Evolutionary conservation across 176 grass and related monocot species (phyloP).

Genomic region (Leersia perrieri): DNA sequence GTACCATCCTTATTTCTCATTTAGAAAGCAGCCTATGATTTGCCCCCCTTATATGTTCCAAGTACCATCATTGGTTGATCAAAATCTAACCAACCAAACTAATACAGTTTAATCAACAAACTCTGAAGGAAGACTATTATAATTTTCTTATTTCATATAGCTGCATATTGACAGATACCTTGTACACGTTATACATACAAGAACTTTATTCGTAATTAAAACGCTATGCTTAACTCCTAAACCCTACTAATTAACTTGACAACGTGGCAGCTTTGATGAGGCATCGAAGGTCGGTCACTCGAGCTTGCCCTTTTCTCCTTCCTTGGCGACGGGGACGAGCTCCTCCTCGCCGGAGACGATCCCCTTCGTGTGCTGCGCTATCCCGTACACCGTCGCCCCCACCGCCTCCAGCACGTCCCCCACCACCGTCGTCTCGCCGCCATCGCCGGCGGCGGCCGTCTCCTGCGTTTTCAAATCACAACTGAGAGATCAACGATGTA

Average conservation of each 20-base stretch:
- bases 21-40: too few relatives aligned
- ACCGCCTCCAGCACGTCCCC: slow-evolving; percentile 58
- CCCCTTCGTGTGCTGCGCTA: slow-evolving; percentile 50
- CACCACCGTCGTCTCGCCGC: slow-evolving; percentile 18
- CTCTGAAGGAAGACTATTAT: too few relatives aligned
- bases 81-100: neutral
- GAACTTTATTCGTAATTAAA: neutral
- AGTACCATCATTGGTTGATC: too few relatives aligned
- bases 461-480: slow-evolving; percentile 23
- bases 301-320: slow-evolving; percentile 30
- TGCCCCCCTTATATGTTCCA: too few relatives aligned
- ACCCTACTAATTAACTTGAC: neutral
- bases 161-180: neutral
- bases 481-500: slow-evolving; percentile 27
- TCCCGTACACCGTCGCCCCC: slow-evolving; percentile 56
- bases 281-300: neutral
- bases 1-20: too few relatives aligned
- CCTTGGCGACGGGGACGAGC: slow-evolving; percentile 10
- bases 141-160: neutral
- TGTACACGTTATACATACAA: neutral
- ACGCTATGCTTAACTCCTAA: neutral
- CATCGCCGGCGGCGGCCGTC: neutral
- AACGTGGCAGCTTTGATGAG: neutral
- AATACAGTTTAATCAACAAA: neutral
- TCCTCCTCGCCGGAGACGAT: slow-evolving; percentile 65